Evolutionary conservation across 257 asterid species (phyloP), one percentile per base, ranked within the genome.

Genomic region (Ilex aquifolium): DNA sequence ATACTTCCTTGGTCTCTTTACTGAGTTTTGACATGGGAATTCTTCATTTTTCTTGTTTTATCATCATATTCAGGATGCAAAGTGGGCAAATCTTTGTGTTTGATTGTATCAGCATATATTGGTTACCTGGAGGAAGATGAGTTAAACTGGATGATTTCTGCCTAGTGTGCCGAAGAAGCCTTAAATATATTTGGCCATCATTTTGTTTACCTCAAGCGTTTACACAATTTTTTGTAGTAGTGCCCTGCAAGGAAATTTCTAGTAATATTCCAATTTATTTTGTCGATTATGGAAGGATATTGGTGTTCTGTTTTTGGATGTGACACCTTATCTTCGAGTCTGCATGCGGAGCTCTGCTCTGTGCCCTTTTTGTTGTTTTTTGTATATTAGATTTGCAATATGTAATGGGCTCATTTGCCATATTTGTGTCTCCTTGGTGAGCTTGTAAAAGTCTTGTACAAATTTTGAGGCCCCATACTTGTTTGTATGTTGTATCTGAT

Each of bases 1-100:
- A 10, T 10, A 46, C 13, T 11, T 46, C 13, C 12, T 2, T 46
- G 52, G 15, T 46, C 15, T 51, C 60, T 42, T 67, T 57, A 59
- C 49, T 50, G 72, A 66, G 65, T 75, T 69, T 79, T 85, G 83
- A 88, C 88, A 61, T 71, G 74, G 49, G 69, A 57, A 67, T 60
- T 80, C 68, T 77, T 69, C 76, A 21, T 21, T 75, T 72, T 81
- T 75, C 73, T 51, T 67, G 75, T 73, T 72, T 79, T 75, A 73
- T 46, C 66, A 76, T 83, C 77, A 51, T 80, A 76, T 86, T 83
- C 96, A 85, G 96, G 82, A 89, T 74, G 76, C 82, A 75, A 87
- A 79, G 80, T 79, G 76, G 76, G 81, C 78, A 74, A 74, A 65
- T 68, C 67, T 68, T 62, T 78, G 63, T 73, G 59, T 39, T 73